Conservation (phyloP, 2,329 filamentous ascomycete genomes). For the Fusarium sp. region DNA sequence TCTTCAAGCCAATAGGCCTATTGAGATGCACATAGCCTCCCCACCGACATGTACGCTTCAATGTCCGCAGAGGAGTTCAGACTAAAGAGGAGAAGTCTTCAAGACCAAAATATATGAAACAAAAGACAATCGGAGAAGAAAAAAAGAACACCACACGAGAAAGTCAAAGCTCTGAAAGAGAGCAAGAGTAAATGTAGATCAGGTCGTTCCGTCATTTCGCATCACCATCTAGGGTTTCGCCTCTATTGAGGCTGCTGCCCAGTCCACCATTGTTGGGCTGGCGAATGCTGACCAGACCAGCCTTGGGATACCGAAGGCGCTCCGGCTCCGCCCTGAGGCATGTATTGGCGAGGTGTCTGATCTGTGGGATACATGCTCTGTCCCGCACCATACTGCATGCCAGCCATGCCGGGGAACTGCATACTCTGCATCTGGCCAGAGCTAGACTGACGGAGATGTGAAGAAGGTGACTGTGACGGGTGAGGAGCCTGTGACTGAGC, state of each 20-base stretch:
- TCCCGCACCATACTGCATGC: slow-evolving; percentile 67
- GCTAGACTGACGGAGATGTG: slow-evolving; percentile 70
- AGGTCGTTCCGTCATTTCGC: slow-evolving; percentile 45
- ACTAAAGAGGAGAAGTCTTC: slow-evolving; percentile 42
- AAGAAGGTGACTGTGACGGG: slow-evolving; percentile 67
- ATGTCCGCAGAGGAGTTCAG: slow-evolving; percentile 52
- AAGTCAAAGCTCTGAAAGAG: slow-evolving; percentile 27
- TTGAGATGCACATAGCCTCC: slow-evolving; percentile 53
- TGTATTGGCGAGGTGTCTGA: slow-evolving; percentile 73
- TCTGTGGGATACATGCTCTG: slow-evolving; percentile 72
- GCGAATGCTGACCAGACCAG: slow-evolving; percentile 72
- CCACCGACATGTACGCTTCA: slow-evolving; percentile 52
- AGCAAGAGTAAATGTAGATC: slow-evolving; percentile 25
- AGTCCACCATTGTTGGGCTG: slow-evolving; percentile 69
- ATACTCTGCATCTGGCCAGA: slow-evolving; percentile 69
- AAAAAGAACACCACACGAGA: slow-evolving; percentile 24
- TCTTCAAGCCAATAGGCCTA: slow-evolving; percentile 48
- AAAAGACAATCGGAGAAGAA: slow-evolving; percentile 18
- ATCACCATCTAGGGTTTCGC: slow-evolving; percentile 14
- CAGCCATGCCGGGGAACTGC: slow-evolving; percentile 73
- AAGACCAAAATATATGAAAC: slow-evolving; percentile 28
- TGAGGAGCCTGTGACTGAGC: slow-evolving; percentile 65
- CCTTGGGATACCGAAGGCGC: slow-evolving; percentile 64
- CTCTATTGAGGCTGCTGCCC: slow-evolving; percentile 60
- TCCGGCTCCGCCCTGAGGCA: slow-evolving; percentile 71